A percentile compares a stretch with the other conserved stretches of the same genome.
Evolutionary conservation across 306 rosid genomes (phyloP).

Genomic region (Cucurbita argyrosperma): DNA sequence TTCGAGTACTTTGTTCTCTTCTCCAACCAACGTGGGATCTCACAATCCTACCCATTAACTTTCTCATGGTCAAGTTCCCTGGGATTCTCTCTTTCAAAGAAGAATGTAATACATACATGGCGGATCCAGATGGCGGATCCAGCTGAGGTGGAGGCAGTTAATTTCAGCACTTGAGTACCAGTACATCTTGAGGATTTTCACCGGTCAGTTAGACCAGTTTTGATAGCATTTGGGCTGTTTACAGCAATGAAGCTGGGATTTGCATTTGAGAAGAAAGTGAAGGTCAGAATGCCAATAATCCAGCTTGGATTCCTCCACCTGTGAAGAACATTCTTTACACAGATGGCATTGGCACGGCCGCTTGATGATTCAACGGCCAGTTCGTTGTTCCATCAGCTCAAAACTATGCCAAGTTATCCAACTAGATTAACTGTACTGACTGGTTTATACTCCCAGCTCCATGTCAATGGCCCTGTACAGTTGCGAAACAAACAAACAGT

Average conservation of each 20-base stretch:
- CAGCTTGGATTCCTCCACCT: constrained; percentile 56
- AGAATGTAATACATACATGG: constrained; percentile 27
- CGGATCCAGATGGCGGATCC: constrained; percentile 96
- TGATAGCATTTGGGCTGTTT: constrained; percentile 53
- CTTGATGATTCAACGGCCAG: background rate
- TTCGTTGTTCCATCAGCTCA: background rate
- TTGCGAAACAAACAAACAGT: background rate
- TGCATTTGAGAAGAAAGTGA: constrained; percentile 46
- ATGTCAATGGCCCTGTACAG: constrained; percentile 1
- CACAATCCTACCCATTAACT: constrained; percentile 58
- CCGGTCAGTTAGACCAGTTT: constrained; percentile 72
- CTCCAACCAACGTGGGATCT: no score
- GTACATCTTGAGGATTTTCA: constrained; percentile 86
- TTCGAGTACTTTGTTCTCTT: no score
- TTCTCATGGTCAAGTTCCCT: constrained; percentile 70
- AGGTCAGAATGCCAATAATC: constrained; percentile 27
- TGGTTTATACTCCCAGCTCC: background rate
- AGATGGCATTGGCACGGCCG: constrained; percentile 25
- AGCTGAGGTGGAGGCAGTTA: constrained; percentile 65
- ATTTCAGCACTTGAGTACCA: constrained; percentile 58
- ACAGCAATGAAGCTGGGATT: constrained; percentile 61
- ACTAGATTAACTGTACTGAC: no score
- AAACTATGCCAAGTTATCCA: background rate
- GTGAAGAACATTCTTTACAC: constrained; percentile 52
- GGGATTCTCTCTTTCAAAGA: constrained; percentile 48